Base-by-base conservation (phyloP, 768 basidiomycete genomes). In the Russula sp. region DNA sequence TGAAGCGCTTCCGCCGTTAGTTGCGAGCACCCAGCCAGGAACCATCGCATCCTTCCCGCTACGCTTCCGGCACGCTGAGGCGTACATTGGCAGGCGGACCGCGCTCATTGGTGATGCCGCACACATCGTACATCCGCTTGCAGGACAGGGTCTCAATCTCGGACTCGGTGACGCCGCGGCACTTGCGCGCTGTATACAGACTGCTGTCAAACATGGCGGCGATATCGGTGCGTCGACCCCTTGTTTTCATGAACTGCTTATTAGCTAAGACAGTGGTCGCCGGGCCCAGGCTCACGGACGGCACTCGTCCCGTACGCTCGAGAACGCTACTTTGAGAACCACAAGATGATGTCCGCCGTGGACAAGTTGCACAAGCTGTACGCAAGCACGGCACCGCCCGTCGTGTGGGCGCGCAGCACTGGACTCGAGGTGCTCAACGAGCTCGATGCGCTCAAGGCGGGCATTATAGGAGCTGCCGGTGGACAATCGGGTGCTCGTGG, bases 21-120 rank as follows among this genome's bases (percentile, higher is more conserved):
- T 98, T 34, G 79, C 77, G 0, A 78, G 81, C 1, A 79, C 97
- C 53, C 91, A 94, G 68, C 69, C 81, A 0, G 83, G 84, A 31
- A 86, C 89, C 0, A 77, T 87, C 51, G 95, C 96, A 0, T 91
- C 91, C 1, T 99, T 98, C 77, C 96, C 97, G 2, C 77, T 98
- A 6, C 82, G 86, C 34, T 88, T 91, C 65, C 89, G 83, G 53
- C 97, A 98, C 68, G 88, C 91, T 1, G 91, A 94, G 42, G 74
- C 81, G 0, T 98, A 99, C 73, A 77, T 95, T 49, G 93, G 94
- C 16, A 86, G 86, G 70, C 82, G 96, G 4, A 95, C 91, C 0
- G 94, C 88, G 2, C 84, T 98, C 8, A 83, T 98, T 1, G 97
- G 97, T 2, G 97, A 99, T 74, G 95, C 96, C 1, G 97, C 95